A percentile compares a stretch with the other conserved stretches of the same genome.
Evolutionary conservation across 345 rosid genomes (phyloP).

Genomic region (Pistacia atlantica): DNA sequence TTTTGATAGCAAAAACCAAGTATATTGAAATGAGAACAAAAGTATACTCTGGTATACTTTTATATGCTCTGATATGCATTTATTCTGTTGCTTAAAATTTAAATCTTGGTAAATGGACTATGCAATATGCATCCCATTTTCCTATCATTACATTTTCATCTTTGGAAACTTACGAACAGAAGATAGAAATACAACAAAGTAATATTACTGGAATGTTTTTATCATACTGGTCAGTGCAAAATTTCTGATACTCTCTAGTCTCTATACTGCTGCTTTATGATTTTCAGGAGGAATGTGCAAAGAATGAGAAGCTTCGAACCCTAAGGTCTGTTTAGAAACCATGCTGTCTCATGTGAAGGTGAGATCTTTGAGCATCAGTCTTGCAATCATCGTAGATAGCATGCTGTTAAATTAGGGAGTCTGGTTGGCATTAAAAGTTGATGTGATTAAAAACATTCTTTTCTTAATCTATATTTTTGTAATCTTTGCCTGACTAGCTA

Average conservation of each 20-base stretch:
- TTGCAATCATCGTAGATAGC: neutral
- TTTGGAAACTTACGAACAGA: neutral
- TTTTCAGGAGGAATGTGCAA: constrained; percentile 42
- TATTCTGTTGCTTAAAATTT: neutral
- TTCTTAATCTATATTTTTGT: neutral
- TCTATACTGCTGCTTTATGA: neutral
- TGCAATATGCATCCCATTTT: neutral
- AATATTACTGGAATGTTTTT: neutral
- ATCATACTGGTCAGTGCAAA: neutral
- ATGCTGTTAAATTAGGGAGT: neutral
- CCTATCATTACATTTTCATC: neutral
- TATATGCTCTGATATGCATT: neutral
- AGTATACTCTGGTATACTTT: no score
- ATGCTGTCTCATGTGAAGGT: neutral
- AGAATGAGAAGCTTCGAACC: constrained; percentile 35
- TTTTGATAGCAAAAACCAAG: no score
- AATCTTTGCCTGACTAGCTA: neutral
- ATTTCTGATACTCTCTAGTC: neutral
- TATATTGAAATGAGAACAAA: no score
- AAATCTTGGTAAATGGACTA: neutral
- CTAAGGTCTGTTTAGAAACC: constrained; percentile 16
- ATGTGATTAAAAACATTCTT: neutral
- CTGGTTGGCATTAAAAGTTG: neutral
- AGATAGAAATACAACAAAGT: neutral
- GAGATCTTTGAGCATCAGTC: neutral